Base-by-base conservation (phyloP, 2,329 filamentous ascomycete species). In the Penicillium janthinellum region DNA sequence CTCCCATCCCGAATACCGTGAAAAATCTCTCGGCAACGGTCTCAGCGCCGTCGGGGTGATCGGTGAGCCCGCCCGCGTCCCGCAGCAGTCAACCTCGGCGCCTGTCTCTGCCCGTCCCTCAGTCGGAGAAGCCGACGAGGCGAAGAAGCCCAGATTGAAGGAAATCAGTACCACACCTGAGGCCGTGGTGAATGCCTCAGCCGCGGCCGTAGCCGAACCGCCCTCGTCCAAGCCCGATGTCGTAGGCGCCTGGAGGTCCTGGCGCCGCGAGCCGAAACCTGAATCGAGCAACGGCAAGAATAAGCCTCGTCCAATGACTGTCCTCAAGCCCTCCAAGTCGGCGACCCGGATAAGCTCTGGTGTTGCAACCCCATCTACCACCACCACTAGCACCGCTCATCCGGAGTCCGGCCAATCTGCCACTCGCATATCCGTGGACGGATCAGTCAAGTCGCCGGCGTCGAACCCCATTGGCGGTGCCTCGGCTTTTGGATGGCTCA, bases 401-500 rank as follows among this genome's bases (percentile, higher is more conserved):
- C 8, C 25, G 5, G 25, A 48, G 45, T 4, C 44, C 38, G 25
- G 20, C n/a, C 56, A 45, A 17, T 10, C 35, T 41, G 17, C 17
- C 10, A 7, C 63, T 35, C 65, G 68, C 42, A 61, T 62, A 2
- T 67, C 69, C 38, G 65, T 69, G 8, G 74, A 74, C 28, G 72
- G 72, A 34, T 56, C 74, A 20, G 71, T 67, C 47, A 83, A 83
- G 67, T 79, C 85, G 15, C 84, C 87, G 58, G 83, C 86, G 6
- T 82, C 86, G 35, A 98, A 98, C 71, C 94, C 95, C 0, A 86
- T 96, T 17, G 94, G 94, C 8, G 91, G 91, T n/a, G 94, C 90
- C 14, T 95, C 91, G 59, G 94, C 94, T 2, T 98, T 98, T 79
- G 89, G 90, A 12, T 98, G 93, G 93, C 88, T 97, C 81, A 94